phyloP scores from a whole-genome alignment of 306 rosid species.

The Sicyos baderoa region DNA sequence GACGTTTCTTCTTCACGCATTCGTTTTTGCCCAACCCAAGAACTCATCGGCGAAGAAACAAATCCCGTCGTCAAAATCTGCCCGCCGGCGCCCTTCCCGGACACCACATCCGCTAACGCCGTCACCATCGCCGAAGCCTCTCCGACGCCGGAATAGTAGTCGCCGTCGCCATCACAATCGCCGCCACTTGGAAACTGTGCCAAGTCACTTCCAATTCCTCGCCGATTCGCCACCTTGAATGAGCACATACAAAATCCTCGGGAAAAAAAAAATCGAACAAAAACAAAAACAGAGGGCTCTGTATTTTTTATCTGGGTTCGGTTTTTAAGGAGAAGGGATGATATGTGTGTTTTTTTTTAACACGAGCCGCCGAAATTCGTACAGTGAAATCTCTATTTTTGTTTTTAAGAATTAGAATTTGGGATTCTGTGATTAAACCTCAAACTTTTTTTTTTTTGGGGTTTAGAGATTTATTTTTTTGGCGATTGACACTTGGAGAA shows the following conservation, averaged over 20 bases:
- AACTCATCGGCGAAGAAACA: neutral
- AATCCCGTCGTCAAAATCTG: slow-evolving; percentile 6
- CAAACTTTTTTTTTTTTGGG: too few species aligned
- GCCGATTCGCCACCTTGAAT: slow-evolving; percentile 52
- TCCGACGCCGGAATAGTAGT: neutral
- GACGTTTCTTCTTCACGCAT: slow-evolving; percentile 40
- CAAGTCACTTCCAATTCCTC: slow-evolving; percentile 23
- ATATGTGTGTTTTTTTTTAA: neutral
- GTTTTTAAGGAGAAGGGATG: neutral
- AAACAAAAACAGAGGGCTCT: too few species aligned
- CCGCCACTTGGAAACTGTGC: slow-evolving; percentile 33
- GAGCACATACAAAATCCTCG: slow-evolving; percentile 29
- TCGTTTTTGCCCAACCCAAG: slow-evolving; percentile 53
- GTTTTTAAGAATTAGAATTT: neutral
- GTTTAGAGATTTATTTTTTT: too few species aligned
- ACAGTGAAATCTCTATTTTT: slow-evolving; percentile 4
- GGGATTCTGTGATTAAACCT: neutral
- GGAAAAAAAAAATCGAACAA: slow-evolving; percentile 15
- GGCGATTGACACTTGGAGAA: too few species aligned
- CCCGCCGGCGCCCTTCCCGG: slow-evolving; percentile 33
- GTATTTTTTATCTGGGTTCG: too few species aligned
- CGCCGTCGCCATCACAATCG: slow-evolving; percentile 30
- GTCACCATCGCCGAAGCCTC: slow-evolving; percentile 66
- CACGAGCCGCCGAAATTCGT: slow-evolving; percentile 12
- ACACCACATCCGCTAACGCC: slow-evolving; percentile 50